Conservation (phyloP, 352 stramenopile species). For the Pythium sukuiense region DNA sequence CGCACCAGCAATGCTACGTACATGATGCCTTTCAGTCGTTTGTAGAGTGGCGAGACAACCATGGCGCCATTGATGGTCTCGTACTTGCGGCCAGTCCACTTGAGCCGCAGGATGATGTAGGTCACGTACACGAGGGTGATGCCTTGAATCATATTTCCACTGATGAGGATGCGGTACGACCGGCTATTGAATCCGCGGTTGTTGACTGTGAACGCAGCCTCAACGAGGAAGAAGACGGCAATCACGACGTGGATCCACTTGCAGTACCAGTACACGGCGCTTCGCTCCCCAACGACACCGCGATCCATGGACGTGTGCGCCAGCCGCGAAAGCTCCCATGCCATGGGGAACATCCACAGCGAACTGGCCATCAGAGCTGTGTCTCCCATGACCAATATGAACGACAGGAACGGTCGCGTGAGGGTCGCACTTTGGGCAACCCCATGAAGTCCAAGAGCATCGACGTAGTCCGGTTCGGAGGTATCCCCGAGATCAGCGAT, state of each 20-base stretch:
- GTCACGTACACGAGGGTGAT: no score
- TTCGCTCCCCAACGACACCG: no score
- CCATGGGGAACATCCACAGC: no score
- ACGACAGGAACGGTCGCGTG: conserved; percentile 26
- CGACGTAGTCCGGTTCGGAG: conserved; percentile 30
- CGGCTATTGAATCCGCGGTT: neutral
- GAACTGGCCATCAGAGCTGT: no score
- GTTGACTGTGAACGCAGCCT: neutral
- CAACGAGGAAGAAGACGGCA: neutral
- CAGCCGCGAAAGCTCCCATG: no score
- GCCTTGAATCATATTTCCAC: neutral
- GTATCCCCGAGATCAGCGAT: conserved; percentile 8
- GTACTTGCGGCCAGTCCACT: conserved; percentile 48
- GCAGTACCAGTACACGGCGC: conserved; percentile 11
- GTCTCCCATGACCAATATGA: neutral
- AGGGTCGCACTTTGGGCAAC: conserved; percentile 40
- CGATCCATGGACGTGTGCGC: no score
- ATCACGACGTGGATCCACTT: neutral
- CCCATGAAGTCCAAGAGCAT: conserved; percentile 39
- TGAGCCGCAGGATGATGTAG: conserved; percentile 37
- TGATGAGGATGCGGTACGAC: conserved; percentile 19
- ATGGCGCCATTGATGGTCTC: conserved; percentile 43
- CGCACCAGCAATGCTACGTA: conserved; percentile 20
- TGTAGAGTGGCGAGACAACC: conserved; percentile 56
- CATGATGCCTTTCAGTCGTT: conserved; percentile 63